Evolutionary conservation across 2,329 filamentous ascomycete genomes (phyloP).

Genomic region (Paracoccidioides lutzii): DNA sequence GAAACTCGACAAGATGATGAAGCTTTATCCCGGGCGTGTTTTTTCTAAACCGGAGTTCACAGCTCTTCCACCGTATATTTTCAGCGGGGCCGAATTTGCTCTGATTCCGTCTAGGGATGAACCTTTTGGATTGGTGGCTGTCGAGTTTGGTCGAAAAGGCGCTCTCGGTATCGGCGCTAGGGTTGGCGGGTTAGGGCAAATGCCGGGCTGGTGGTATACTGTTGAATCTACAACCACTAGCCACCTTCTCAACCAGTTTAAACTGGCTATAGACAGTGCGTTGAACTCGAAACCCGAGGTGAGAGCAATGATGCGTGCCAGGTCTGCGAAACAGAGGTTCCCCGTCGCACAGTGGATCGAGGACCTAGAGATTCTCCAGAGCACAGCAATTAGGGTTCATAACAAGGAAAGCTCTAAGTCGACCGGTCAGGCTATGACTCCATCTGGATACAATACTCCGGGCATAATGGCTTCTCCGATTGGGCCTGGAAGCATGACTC

Average conservation of each 20-base stretch:
- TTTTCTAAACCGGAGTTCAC: constrained; percentile 59
- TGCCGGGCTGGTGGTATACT: constrained; percentile 61
- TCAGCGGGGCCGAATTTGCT: constrained; percentile 55
- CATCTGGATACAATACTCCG: not conserved
- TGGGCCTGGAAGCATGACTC: constrained; percentile 1
- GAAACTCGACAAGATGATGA: constrained; percentile 52
- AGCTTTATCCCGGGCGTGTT: constrained; percentile 51
- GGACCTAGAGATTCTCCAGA: constrained; percentile 50
- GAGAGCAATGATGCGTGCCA: constrained; percentile 50
- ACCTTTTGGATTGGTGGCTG: constrained; percentile 55
- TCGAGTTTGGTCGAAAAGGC: constrained; percentile 56
- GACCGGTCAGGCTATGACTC: not conserved
- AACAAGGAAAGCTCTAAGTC: constrained; percentile 26
- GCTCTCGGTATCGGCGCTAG: constrained; percentile 53
- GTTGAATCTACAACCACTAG: constrained; percentile 52
- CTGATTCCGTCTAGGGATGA: constrained; percentile 57
- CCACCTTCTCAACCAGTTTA: constrained; percentile 53
- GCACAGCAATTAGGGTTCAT: constrained; percentile 46
- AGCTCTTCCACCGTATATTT: constrained; percentile 52
- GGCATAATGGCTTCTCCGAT: not conserved
- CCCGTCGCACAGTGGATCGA: constrained; percentile 56
- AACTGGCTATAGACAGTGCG: constrained; percentile 49
- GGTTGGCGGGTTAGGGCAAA: constrained; percentile 55
- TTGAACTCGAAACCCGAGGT: constrained; percentile 44
- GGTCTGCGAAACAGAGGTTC: constrained; percentile 53